phyloP scores from a whole-genome alignment of 495 filamentous ascomycete genomes.

The Cercophora sp. region DNA sequence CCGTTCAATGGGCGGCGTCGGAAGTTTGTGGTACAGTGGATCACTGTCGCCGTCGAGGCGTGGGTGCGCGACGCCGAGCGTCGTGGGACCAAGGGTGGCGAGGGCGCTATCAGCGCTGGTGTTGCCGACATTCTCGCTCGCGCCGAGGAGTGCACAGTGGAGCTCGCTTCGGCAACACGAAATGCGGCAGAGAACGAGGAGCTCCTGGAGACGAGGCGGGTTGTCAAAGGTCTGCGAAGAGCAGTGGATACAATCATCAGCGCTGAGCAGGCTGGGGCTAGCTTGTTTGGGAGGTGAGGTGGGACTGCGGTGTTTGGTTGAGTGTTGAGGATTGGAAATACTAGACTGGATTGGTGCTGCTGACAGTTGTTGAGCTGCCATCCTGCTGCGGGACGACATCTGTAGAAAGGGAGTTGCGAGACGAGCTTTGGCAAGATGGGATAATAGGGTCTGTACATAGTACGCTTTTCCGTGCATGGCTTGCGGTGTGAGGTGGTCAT shows the following conservation, averaged over 20 bases:
- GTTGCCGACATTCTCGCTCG: conserved; percentile 39
- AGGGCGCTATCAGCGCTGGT: conserved; percentile 32
- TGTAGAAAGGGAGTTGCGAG: neutral
- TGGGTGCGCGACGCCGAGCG: conserved; percentile 43
- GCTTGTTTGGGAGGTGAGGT: conserved; percentile 19
- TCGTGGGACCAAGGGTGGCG: conserved; percentile 31
- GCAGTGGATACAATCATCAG: conserved; percentile 24
- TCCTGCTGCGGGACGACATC: no score
- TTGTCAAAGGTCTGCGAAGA: conserved; percentile 20
- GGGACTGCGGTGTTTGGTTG: neutral
- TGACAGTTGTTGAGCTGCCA: no score
- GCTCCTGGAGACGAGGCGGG: conserved; percentile 20
- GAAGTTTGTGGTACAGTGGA: conserved; percentile 41
- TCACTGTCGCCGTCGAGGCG: conserved; percentile 30
- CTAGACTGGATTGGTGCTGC: no score
- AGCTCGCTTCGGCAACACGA: conserved; percentile 16
- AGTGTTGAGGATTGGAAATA: neutral
- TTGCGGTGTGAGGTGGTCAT: neutral
- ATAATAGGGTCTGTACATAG: conserved; percentile 1
- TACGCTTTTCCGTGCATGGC: neutral
- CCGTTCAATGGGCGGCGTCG: conserved; percentile 67
- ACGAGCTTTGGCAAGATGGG: neutral
- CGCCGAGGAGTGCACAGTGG: conserved; percentile 34
- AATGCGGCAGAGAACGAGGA: conserved; percentile 30
- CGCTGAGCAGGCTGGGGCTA: conserved; percentile 16